These are phyloP conservation scores for Phaeosphaeriaceae sp. DNA, from an alignment of 2,329 filamentous ascomycete genomes.

Conservation along the genomic window DNA sequence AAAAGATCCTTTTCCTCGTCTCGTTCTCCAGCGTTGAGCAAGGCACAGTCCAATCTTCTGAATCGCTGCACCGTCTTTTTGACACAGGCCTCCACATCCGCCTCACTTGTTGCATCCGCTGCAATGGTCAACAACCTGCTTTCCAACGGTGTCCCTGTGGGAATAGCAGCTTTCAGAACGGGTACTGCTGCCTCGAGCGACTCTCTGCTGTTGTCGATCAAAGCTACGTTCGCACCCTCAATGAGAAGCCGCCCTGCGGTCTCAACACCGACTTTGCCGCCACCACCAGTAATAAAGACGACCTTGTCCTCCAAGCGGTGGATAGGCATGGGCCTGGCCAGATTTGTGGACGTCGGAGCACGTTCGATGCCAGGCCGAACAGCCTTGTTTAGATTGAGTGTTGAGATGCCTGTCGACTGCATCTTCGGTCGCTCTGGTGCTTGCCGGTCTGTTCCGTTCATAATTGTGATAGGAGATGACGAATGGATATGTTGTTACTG, in stretches of 20 bases:
- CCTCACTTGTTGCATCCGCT: constrained; percentile 45
- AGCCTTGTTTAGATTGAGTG: constrained; percentile 32
- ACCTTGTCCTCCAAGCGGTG: constrained; percentile 42
- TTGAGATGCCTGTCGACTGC: constrained; percentile 24
- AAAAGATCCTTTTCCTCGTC: constrained; percentile 40
- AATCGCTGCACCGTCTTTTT: constrained; percentile 36
- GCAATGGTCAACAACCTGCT: constrained; percentile 40
- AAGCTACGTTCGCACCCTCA: constrained; percentile 47
- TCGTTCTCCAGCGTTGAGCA: constrained; percentile 37
- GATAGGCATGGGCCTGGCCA: constrained; percentile 35
- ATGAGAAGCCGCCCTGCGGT: constrained; percentile 44
- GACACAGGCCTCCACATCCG: constrained; percentile 33
- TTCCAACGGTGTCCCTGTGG: constrained; percentile 32
- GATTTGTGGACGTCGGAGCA: constrained; percentile 35
- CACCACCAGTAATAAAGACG: constrained; percentile 43
- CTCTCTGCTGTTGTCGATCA: constrained; percentile 43
- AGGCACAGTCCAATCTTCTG: constrained; percentile 34
- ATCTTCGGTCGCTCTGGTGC: not conserved
- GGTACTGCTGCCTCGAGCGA: constrained; percentile 35
- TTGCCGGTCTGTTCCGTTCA: too few species aligned
- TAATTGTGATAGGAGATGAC: not conserved
- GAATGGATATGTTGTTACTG: not conserved
- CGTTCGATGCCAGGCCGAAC: constrained; percentile 32
- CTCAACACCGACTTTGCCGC: constrained; percentile 44
- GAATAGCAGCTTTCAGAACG: constrained; percentile 30